Conservation (phyloP, 306 rosid species). For the Dalbergia cultrata region DNA sequence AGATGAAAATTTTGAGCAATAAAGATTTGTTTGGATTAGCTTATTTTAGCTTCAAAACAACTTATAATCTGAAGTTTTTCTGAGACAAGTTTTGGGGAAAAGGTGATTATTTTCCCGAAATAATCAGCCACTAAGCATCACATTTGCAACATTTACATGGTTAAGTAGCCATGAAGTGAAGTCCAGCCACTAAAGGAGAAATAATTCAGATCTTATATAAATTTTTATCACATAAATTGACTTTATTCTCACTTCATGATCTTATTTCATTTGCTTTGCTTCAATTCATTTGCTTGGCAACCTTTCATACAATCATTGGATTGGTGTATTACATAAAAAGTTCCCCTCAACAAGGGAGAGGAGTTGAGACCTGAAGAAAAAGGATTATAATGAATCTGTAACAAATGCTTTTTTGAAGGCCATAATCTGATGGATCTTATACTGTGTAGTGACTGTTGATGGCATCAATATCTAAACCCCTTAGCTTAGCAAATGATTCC, state of each 20-base stretch:
- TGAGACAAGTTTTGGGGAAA: no score
- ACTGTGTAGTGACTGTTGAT: conserved; percentile 78
- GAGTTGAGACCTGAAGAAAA: neutral
- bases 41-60: no score
- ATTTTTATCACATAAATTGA: neutral
- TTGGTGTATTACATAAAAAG: neutral
- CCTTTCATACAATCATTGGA: neutral
- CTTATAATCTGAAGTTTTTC: no score
- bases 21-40: no score
- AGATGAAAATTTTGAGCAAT: neutral
- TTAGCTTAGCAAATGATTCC: conserved; percentile 72
- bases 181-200: neutral
- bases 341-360: neutral
- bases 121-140: no score
- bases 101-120: no score
- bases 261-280: neutral
- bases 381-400: neutral
- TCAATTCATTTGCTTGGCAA: neutral
- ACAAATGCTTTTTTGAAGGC: neutral
- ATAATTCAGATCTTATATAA: neutral
- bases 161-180: neutral
- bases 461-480: conserved; percentile 73
- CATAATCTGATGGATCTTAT: conserved; percentile 29
- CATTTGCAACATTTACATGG: no score
- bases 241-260: neutral